Conservation (phyloP, 495 filamentous ascomycete species). For the Tuber umbilicatum region DNA sequence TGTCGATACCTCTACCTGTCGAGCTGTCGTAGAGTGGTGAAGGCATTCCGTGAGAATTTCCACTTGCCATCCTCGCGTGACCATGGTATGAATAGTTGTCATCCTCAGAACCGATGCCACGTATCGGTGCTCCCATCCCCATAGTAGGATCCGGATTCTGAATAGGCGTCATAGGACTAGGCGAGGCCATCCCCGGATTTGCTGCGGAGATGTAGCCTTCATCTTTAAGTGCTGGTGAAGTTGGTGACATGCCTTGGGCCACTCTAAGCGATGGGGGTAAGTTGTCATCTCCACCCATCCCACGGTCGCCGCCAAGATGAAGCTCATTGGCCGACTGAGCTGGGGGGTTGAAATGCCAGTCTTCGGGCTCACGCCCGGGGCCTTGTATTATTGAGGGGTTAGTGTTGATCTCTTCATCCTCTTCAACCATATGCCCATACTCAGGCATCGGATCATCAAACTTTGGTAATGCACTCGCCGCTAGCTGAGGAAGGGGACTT, state of each 20-base stretch:
- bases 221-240: slow-evolving; percentile 48
- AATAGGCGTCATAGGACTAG: slow-evolving; percentile 34
- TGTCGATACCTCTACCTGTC: slow-evolving; percentile 80
- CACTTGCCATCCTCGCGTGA: slow-evolving; percentile 50
- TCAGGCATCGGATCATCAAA: slow-evolving; percentile 60
- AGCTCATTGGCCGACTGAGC: slow-evolving; percentile 23
- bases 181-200: slow-evolving; percentile 41
- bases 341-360: slow-evolving; percentile 30
- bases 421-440: slow-evolving; percentile 55
- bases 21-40: slow-evolving; percentile 87
- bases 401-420: slow-evolving; percentile 63
- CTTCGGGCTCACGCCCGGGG: slow-evolving; percentile 43
- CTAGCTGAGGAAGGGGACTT: slow-evolving; percentile 46
- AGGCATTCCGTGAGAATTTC: slow-evolving; percentile 81
- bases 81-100: slow-evolving; percentile 54
- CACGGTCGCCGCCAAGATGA: slow-evolving; percentile 32
- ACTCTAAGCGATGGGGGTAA: slow-evolving; percentile 28
- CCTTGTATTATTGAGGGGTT: slow-evolving; percentile 72
- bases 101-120: slow-evolving; percentile 42
- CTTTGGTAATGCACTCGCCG: slow-evolving; percentile 58
- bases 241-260: slow-evolving; percentile 12
- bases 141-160: slow-evolving; percentile 30
- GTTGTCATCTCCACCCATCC: slow-evolving; percentile 14
- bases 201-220: slow-evolving; percentile 89
- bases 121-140: slow-evolving; percentile 51